These are phyloP conservation scores for Meyerozyma athensensis DNA, from an alignment of 1,139 yeast genomes.

Conservation along the genomic window DNA sequence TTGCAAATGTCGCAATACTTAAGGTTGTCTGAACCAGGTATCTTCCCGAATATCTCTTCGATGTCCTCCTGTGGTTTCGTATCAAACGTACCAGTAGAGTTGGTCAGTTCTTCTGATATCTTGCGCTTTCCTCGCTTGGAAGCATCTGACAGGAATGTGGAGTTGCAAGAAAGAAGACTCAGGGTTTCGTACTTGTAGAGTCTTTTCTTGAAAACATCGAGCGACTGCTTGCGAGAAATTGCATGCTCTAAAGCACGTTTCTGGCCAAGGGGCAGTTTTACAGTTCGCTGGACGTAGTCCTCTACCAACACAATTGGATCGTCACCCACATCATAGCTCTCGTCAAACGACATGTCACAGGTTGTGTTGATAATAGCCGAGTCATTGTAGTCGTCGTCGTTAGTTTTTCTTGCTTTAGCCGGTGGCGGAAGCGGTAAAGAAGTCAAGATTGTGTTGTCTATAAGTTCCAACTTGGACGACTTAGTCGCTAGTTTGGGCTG, in stretches of 20 bases:
- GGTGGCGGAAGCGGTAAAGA: constrained; percentile 68
- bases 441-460: constrained; percentile 58
- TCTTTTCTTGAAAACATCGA: constrained; percentile 37
- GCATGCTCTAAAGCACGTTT: not conserved
- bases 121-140: not conserved
- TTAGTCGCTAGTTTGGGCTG: constrained; percentile 13
- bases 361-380: not conserved
- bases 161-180: not conserved
- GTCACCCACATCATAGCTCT: constrained; percentile 17
- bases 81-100: not conserved
- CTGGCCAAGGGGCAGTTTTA: not conserved
- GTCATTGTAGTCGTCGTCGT: not conserved
- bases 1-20: constrained; percentile 65
- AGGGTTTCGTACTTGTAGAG: constrained; percentile 7
- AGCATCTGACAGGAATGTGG: not conserved
- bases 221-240: constrained; percentile 25
- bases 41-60: constrained; percentile 38
- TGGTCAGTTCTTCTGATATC: constrained; percentile 1
- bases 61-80: constrained; percentile 20
- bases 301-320: constrained; percentile 52
- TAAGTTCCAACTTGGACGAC: constrained; percentile 53
- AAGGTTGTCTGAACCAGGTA: constrained; percentile 38
- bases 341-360: constrained; percentile 2
- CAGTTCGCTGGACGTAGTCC: constrained; percentile 34
- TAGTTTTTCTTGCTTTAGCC: constrained; percentile 15